Evolutionary conservation across 345 rosid species (phyloP).

Genomic region (Limnanthes douglasii): DNA sequence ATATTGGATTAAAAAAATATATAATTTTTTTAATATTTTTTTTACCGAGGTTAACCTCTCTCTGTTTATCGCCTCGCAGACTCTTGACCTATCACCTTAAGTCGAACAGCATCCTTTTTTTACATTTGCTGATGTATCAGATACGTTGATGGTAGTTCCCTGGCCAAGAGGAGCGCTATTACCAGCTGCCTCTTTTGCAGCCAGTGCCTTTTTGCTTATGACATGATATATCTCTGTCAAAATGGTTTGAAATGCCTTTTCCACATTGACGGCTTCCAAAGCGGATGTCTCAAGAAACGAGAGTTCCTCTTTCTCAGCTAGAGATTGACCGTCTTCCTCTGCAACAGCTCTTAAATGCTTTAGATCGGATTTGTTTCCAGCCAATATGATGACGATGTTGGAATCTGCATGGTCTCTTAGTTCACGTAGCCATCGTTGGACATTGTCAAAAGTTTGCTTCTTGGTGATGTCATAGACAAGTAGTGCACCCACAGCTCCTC

Average conservation of each 20-base stretch:
- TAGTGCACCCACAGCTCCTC: conserved; percentile 69
- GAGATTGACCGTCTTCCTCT: conserved; percentile 31
- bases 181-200: conserved; percentile 43
- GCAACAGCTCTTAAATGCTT: conserved; percentile 52
- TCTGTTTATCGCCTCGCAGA: conserved; percentile 1
- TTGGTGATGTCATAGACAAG: conserved; percentile 69
- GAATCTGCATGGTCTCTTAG: conserved; percentile 62
- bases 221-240: conserved; percentile 49
- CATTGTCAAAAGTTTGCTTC: conserved; percentile 59
- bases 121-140: conserved; percentile 26
- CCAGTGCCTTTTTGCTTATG: conserved; percentile 58
- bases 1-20: too few relatives aligned
- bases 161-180: conserved; percentile 28
- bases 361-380: conserved; percentile 52
- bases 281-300: conserved; percentile 67
- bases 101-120: conserved; percentile 47
- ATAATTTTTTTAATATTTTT: too few relatives aligned
- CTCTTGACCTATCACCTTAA: conserved; percentile 1
- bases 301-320: conserved; percentile 58
- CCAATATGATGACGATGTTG: conserved; percentile 69
- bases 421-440: conserved; percentile 52
- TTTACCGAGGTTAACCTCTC: too few relatives aligned
- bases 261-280: conserved; percentile 47
- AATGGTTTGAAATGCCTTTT: conserved; percentile 54
- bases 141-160: conserved; percentile 53